Evolutionary conservation across 2,329 filamentous ascomycete species (phyloP).

Genomic region (Penicillium brasilianum): DNA sequence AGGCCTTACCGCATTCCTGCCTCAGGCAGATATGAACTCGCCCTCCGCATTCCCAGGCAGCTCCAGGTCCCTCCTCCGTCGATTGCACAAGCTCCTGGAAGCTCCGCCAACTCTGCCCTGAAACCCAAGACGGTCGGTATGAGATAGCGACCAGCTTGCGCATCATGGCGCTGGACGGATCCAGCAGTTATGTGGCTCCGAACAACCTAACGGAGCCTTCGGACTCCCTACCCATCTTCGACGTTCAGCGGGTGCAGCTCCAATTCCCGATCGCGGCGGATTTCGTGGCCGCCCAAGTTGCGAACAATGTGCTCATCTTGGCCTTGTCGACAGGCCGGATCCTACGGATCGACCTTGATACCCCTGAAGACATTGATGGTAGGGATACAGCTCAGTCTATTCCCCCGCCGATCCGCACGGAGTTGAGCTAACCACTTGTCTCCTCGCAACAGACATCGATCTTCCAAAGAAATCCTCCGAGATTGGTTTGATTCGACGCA

Average conservation of each 20-base stretch:
- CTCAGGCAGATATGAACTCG: slow-evolving; percentile 18
- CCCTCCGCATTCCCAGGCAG: slow-evolving; percentile 25
- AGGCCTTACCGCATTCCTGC: background rate
- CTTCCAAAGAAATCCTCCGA: slow-evolving; percentile 91
- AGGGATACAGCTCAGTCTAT: slow-evolving; percentile 27
- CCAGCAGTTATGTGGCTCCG: slow-evolving; percentile 74
- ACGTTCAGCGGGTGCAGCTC: slow-evolving; percentile 88
- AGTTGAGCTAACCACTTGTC: slow-evolving; percentile 25
- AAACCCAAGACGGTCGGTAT: slow-evolving; percentile 31
- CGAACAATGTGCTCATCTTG: slow-evolving; percentile 93
- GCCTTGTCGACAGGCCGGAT: slow-evolving; percentile 92
- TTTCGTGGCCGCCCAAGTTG: slow-evolving; percentile 94
- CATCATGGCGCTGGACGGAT: slow-evolving; percentile 71
- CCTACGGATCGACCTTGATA: slow-evolving; percentile 90
- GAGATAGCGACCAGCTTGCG: slow-evolving; percentile 41
- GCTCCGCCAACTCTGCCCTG: slow-evolving; percentile 31
- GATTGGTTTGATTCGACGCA: slow-evolving; percentile 86
- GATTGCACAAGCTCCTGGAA: slow-evolving; percentile 28
- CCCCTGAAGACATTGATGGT: slow-evolving; percentile 94
- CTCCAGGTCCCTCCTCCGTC: slow-evolving; percentile 9
- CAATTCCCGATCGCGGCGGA: slow-evolving; percentile 94
- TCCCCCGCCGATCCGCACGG: slow-evolving; percentile 14
- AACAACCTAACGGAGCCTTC: slow-evolving; percentile 65
- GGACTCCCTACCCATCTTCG: slow-evolving; percentile 84
- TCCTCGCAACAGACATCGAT: slow-evolving; percentile 77